Evolutionary conservation across 179 eudicot genomes (phyloP).

Genomic region (Sideroxylon spinosum): DNA sequence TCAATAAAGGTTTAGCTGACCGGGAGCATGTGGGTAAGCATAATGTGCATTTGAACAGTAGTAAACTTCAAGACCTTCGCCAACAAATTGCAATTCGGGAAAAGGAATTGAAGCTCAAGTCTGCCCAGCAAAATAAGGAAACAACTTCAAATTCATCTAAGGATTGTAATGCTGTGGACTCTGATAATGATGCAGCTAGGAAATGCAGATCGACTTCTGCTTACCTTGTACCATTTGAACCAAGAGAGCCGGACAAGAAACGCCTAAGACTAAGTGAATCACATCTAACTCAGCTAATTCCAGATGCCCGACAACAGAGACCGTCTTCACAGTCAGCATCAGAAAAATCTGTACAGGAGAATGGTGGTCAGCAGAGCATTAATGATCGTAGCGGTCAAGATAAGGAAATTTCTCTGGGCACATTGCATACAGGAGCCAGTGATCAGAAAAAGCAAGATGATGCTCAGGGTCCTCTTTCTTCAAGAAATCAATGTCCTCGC

Average conservation of each 20-base stretch:
- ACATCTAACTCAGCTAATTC: constrained; percentile 17
- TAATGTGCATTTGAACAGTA: constrained; percentile 32
- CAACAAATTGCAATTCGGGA: constrained; percentile 61
- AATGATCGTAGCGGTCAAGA: constrained; percentile 19
- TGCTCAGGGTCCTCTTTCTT: constrained; percentile 16
- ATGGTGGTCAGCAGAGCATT: constrained; percentile 17
- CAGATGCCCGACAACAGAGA: constrained; percentile 21
- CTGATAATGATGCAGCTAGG: constrained; percentile 23
- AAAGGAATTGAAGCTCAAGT: constrained; percentile 55
- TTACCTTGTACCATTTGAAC: constrained; percentile 27
- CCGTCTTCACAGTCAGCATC: constrained; percentile 16
- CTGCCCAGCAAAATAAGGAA: constrained; percentile 34
- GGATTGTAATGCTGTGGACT: constrained; percentile 23
- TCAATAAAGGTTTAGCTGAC: constrained; percentile 24
- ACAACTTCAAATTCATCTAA: constrained; percentile 27
- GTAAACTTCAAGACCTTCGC: constrained; percentile 62
- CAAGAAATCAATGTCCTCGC: constrained; percentile 19
- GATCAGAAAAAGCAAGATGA: constrained; percentile 25
- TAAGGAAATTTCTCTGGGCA: constrained; percentile 15
- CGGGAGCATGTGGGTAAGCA: constrained; percentile 33
- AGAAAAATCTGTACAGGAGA: constrained; percentile 22
- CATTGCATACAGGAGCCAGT: constrained; percentile 20
- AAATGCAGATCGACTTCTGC: constrained; percentile 26
- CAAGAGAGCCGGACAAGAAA: constrained; percentile 43
- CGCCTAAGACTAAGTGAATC: constrained; percentile 36